Evolutionary conservation across 1,139 yeast species (phyloP).

Genomic region (Blastobotrys serpentis): DNA sequence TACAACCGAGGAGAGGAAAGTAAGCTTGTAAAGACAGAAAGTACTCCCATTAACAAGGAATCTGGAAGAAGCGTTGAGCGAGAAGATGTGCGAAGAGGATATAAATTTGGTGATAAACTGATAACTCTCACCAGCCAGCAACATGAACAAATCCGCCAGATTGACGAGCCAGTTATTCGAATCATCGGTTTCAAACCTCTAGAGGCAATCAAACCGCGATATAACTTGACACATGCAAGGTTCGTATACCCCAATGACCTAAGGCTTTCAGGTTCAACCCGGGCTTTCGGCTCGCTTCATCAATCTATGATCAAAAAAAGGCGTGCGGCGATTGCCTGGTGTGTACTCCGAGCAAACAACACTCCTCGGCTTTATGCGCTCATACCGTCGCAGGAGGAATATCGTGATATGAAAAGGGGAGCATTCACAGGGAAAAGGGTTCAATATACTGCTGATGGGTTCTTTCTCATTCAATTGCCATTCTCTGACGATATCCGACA

Average conservation of each 20-base stretch:
- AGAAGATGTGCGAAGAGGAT: conserved; percentile 41
- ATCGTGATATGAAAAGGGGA: neutral
- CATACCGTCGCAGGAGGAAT: conserved; percentile 50
- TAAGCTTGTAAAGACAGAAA: conserved; percentile 53
- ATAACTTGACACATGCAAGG: conserved; percentile 53
- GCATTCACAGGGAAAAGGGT: conserved; percentile 2
- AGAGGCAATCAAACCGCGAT: conserved; percentile 36
- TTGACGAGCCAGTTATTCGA: conserved; percentile 47
- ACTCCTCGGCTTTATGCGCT: conserved; percentile 61
- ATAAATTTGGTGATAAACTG: conserved; percentile 47
- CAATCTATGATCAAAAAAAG: conserved; percentile 49
- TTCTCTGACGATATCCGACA: conserved; percentile 41
- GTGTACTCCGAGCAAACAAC: conserved; percentile 55
- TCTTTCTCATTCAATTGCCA: conserved; percentile 41
- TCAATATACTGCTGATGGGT: conserved; percentile 34
- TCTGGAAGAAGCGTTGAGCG: conserved; percentile 48
- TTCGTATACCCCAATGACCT: conserved; percentile 63
- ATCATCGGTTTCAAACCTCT: conserved; percentile 66
- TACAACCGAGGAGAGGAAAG: conserved; percentile 54
- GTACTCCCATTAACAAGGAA: conserved; percentile 37
- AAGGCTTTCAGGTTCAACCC: conserved; percentile 58
- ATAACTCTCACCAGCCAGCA: conserved; percentile 44
- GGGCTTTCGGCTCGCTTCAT: conserved; percentile 67
- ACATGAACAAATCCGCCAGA: conserved; percentile 37
- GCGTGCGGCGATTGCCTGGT: conserved; percentile 71